phyloP scores from a whole-genome alignment of 768 basidiomycete species.

The Leccinum subtestaceum region DNA sequence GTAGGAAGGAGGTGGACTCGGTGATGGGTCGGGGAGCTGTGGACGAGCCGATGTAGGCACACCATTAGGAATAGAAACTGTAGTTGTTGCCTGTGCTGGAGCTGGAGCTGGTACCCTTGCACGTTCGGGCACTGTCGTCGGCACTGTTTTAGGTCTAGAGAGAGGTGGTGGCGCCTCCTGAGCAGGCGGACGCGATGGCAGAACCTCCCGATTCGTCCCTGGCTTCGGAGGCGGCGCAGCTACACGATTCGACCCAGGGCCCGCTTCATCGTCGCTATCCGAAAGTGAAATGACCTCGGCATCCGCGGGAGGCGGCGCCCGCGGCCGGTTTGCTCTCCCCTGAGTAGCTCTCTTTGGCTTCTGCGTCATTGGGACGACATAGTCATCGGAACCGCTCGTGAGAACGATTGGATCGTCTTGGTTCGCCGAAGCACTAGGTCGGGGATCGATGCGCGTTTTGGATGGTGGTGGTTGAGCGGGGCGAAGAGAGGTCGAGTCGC shows the following conservation, averaged over 20 bases:
- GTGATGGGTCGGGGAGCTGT: not conserved
- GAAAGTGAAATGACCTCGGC: slow-evolving; percentile 30
- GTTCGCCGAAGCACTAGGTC: not conserved
- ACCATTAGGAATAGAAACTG: not conserved
- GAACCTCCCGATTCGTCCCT: not conserved
- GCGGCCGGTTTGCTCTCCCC: not conserved
- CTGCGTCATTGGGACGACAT: not conserved
- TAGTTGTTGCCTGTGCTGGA: not conserved
- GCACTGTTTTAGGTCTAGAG: not conserved
- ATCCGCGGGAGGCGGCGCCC: slow-evolving; percentile 5
- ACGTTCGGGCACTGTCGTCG: not conserved
- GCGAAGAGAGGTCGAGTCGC: slow-evolving; percentile 10
- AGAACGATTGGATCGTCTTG: slow-evolving; percentile 24
- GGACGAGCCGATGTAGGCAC: not conserved
- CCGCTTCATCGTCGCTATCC: slow-evolving; percentile 25
- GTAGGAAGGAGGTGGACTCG: slow-evolving; percentile 1
- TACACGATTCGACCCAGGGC: not conserved
- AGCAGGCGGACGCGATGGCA: not conserved
- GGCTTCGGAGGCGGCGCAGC: not conserved
- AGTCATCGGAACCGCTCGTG: slow-evolving; percentile 24
- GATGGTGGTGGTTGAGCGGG: slow-evolving; percentile 2
- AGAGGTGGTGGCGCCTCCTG: not conserved
- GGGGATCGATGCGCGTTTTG: not conserved
- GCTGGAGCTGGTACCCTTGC: not conserved
- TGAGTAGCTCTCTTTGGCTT: not conserved